Evolutionary conservation across 306 rosid species (phyloP).

Genomic region (Prunus davidiana): DNA sequence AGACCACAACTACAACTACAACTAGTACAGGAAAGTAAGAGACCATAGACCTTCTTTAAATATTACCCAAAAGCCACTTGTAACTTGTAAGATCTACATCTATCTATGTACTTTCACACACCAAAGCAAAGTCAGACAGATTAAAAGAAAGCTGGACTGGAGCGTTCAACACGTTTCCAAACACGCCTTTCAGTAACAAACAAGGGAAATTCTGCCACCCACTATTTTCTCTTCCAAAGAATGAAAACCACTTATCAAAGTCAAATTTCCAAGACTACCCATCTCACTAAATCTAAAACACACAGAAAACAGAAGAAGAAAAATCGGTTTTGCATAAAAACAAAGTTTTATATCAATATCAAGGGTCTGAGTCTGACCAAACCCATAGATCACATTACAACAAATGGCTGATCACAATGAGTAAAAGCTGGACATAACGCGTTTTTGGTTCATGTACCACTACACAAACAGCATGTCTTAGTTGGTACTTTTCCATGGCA

Average conservation of each 20-base stretch:
- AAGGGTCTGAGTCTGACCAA: neutral
- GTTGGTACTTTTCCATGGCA: neutral
- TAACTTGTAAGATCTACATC: neutral
- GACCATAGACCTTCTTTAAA: slow-evolving; percentile 12
- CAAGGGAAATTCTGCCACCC: slow-evolving; percentile 24
- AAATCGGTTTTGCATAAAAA: neutral
- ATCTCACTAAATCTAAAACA: neutral
- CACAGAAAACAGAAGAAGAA: neutral
- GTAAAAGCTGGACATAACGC: slow-evolving; percentile 3
- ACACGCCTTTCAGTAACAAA: slow-evolving; percentile 22
- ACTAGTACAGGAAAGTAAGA: slow-evolving; percentile 12
- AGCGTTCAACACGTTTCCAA: slow-evolving; percentile 29
- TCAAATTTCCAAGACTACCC: slow-evolving; percentile 5
- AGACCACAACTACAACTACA: neutral
- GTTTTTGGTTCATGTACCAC: slow-evolving; percentile 5
- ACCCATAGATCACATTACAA: neutral
- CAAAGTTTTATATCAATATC: neutral
- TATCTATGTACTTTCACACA: slow-evolving; percentile 8
- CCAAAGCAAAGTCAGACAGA: slow-evolving; percentile 34
- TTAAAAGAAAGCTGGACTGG: slow-evolving; percentile 7
- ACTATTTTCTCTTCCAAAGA: neutral
- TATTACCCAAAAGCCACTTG: slow-evolving; percentile 6
- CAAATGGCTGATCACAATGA: neutral
- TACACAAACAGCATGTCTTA: neutral
- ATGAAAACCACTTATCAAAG: neutral